Base-by-base conservation (phyloP, 2,329 filamentous ascomycete species). In the Parastagonospora nodorum region DNA sequence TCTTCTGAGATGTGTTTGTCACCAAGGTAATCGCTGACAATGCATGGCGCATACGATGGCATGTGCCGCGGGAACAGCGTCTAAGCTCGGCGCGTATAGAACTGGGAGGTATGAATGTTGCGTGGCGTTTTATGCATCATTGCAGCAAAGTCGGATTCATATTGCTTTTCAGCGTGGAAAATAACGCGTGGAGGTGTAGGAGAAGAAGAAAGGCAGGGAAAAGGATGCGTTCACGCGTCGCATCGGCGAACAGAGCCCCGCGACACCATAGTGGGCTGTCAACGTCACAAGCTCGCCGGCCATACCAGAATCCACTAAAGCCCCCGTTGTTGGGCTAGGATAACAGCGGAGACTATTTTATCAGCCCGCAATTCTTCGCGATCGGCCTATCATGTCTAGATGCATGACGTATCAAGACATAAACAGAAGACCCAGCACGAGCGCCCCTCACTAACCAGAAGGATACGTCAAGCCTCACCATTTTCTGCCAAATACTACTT, bases 401-500 rank as follows among this genome's bases (percentile, higher is more conserved):
- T 38, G 39, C 48, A 61, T 64, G 63, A 65, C 66, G 61, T 61
- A 24, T 39, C 29, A 39, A 45, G 41, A 32, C 47, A 55, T 53
- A 33, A 16, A 37, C 50, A 38, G 29, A 19, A 31, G 53, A 57
- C 47, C 53, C 57, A 57, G 9, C 30, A 15, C 12, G 8, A 12
- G 50, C 51, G 58, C 63, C 66, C 62, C 64, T 65, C 60, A 56
- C 59, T 65, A 64, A 55, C 56, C 62, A 43, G 50, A 62, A 63
- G 48, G 39, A 47, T 58, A 50, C 40, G 53, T 63, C 57, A 59
- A 57, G 53, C 49, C 35, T 50, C 48, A 53, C 50, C 50, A 58
- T 58, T 52, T 55, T 45, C 53, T 51, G 51, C 53, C 42, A 42
- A 47, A 53, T 49, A 69, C 53, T 70, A 71, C 63, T 73, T 73